Conservation (phyloP, 202 grass and related monocot genomes). For the Miscanthus sacchariflorus region DNA sequence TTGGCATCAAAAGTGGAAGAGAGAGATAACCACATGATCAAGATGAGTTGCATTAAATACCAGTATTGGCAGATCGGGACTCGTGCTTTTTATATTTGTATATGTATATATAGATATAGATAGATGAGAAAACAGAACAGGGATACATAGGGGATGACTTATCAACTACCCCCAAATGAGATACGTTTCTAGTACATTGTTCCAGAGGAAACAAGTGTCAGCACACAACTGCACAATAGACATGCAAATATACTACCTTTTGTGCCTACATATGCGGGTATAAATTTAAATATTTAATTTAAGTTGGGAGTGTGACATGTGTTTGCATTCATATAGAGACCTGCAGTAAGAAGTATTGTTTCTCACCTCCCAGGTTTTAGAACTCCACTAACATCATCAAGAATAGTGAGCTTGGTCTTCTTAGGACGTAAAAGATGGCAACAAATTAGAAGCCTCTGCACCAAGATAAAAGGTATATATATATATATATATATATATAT, state of each 20-base stretch:
- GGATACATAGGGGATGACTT: neutral
- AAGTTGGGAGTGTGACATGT: neutral
- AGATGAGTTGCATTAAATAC: neutral
- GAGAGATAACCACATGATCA: neutral
- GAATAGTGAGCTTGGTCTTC: slow-evolving; percentile 61
- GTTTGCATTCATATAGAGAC: neutral
- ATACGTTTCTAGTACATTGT: neutral
- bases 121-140: neutral
- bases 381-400: slow-evolving; percentile 63
- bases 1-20: neutral
- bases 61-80: neutral
- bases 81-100: neutral
- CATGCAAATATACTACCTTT: neutral
- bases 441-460: slow-evolving; percentile 62
- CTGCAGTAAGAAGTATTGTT: slow-evolving; percentile 28
- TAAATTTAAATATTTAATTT: neutral
- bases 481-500: neutral
- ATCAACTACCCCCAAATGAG: neutral
- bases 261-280: neutral
- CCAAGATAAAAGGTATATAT: slow-evolving; percentile 4
- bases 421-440: slow-evolving; percentile 49
- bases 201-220: neutral
- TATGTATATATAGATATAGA: neutral
- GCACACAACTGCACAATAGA: neutral
- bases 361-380: slow-evolving; percentile 77